Evolutionary conservation across 192 early-diverging fungal species (phyloP).

Genomic region (Coemansia sp.): DNA sequence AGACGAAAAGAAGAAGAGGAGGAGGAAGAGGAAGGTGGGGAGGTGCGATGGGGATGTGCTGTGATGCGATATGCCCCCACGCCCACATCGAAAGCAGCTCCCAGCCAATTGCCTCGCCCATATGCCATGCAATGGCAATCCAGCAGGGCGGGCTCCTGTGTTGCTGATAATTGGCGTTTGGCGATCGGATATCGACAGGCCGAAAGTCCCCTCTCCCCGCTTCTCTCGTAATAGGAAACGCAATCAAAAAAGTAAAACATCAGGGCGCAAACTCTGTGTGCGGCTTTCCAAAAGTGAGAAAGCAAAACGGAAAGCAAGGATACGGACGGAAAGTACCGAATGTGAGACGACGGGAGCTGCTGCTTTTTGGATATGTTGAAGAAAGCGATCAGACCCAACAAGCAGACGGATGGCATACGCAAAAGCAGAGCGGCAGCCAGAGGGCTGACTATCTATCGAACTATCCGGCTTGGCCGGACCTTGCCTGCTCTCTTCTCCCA

Average conservation of each 20-base stretch:
- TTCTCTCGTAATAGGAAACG: no score
- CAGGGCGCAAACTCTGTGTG: background rate
- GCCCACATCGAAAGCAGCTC: background rate
- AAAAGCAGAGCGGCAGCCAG: background rate
- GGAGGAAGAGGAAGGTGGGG: no score
- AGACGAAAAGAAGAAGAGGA: no score
- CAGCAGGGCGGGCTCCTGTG: background rate
- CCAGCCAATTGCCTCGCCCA: background rate
- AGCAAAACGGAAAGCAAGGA: background rate
- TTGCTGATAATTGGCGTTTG: background rate
- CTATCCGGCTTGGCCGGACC: no score
- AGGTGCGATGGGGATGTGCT: no score
- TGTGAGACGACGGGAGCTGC: no score
- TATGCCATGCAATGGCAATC: slow-evolving; percentile 3
- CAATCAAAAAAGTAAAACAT: no score
- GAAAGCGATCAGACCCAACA: background rate
- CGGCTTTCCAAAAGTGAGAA: background rate
- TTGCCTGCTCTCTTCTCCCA: background rate
- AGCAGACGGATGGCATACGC: no score
- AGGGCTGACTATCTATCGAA: no score
- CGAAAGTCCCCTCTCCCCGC: background rate
- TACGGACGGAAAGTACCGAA: no score
- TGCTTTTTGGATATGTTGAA: background rate
- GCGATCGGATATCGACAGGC: background rate
- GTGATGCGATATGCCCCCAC: no score